Base-by-base conservation (phyloP, 139 green algal genomes). In the Closterium sp. region DNA sequence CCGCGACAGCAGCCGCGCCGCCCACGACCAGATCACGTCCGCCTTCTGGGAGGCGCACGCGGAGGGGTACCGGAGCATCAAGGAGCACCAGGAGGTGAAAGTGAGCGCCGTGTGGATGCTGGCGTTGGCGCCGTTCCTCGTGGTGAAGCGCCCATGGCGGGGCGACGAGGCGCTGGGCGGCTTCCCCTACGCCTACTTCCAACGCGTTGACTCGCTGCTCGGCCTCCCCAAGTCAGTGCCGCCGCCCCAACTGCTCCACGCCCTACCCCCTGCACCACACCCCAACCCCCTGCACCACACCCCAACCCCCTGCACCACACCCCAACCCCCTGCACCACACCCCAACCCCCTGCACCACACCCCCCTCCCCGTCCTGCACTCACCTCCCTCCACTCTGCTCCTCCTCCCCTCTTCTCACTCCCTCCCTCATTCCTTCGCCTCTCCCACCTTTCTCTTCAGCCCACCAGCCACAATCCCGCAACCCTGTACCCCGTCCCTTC, bases 31-130 rank as follows among this genome's bases (percentile, higher is more conserved):
- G 31, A 87, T 91, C 31, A 91, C 89, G 2, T 19, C 50, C 34
- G 89, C 30, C 29, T 91, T 91, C 84, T 91, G 89, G 89, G 30
- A 85, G 27, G 31, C 38, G 21, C 31, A 91, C 38, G 84, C 73
- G 5, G 24, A 91, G 24, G 84, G 84, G 27, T 91, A 91, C 89
- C 29, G 70, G 42, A 89, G 85, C 30, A 91, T 91, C 27, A 17
- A 24, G 11, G 31, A 79, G 89, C 38, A 91, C 89, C 89, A 91
- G 89, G 4, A 27, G 22, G 31, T 87, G 27, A 89, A n/a, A 31
- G 17, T n/a, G 30, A 9, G 9, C 27, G 30, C 31, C 1, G 50
- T 32, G 38, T 91, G 84, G 30, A 91, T n/a, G 22, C 21, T 29
- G 31, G 28, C 89, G 1, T n/a, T 91, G 4, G 89, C 31, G 31